Evolutionary conservation across 768 basidiomycete species (phyloP).

Genomic region (Lentinus tigrinus): DNA sequence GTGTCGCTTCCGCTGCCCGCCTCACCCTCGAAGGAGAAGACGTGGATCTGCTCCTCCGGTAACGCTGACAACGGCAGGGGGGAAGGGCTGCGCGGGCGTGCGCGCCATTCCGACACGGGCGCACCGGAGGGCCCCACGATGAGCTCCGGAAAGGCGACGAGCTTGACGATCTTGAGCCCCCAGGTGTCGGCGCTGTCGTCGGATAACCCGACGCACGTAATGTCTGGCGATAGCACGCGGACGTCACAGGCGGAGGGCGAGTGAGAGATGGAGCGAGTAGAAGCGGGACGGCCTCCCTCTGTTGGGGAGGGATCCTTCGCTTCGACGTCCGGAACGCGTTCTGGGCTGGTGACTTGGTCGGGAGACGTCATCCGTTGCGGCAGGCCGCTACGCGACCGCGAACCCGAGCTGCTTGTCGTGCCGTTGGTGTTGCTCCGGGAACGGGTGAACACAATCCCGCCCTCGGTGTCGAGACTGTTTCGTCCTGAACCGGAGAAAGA

Average conservation of each 20-base stretch:
- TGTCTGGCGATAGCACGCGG: constrained; percentile 61
- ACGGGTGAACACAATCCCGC: constrained; percentile 49
- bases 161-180: constrained; percentile 75
- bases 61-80: constrained; percentile 5
- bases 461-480: constrained; percentile 26
- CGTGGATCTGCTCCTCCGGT: constrained; percentile 9
- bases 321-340: background rate
- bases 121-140: constrained; percentile 33
- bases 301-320: background rate
- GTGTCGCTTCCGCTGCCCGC: constrained; percentile 24
- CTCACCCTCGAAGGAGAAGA: constrained; percentile 10
- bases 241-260: constrained; percentile 62
- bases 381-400: constrained; percentile 2
- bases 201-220: constrained; percentile 74
- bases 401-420: constrained; percentile 20
- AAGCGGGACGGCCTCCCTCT: constrained; percentile 8
- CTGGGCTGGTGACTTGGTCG: background rate
- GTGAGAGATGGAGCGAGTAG: constrained; percentile 41
- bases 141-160: constrained; percentile 74
- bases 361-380: background rate
- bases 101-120: background rate
- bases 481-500: constrained; percentile 37
- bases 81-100: background rate
- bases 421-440: constrained; percentile 41
- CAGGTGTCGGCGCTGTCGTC: constrained; percentile 69